These are phyloP conservation scores for Xylaria sp. DNA, from an alignment of 2,329 filamentous ascomycete species.

Conservation along the genomic window DNA sequence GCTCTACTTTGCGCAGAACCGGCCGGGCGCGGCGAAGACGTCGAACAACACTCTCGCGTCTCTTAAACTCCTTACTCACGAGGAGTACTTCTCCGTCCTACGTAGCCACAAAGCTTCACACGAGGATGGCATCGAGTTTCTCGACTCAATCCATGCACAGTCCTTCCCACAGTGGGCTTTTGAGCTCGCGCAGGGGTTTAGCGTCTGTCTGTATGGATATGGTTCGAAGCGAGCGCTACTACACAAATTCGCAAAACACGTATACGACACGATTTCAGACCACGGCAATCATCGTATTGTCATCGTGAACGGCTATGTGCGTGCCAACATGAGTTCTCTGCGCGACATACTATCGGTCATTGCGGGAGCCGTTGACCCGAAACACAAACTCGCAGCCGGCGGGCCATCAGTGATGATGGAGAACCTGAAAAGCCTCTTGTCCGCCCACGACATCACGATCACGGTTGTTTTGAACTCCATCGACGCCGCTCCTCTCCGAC, in stretches of 20 bases:
- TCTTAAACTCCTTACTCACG: conserved; percentile 80
- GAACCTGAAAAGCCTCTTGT: conserved; percentile 66
- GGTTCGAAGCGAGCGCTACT: conserved; percentile 84
- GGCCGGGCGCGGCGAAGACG: conserved; percentile 79
- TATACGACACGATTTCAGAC: conserved; percentile 55
- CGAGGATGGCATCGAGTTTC: conserved; percentile 68
- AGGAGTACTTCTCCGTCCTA: conserved; percentile 82
- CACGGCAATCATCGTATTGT: conserved; percentile 66
- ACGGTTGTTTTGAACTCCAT: conserved; percentile 84
- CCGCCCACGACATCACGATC: conserved; percentile 55
- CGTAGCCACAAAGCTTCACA: conserved; percentile 72
- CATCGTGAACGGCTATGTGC: conserved; percentile 84
- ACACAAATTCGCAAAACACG: conserved; percentile 74
- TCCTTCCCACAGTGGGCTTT: conserved; percentile 93
- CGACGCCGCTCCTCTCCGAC: conserved; percentile 78
- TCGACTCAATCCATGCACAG: conserved; percentile 76
- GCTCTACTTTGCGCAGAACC: conserved; percentile 91
- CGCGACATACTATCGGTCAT: conserved; percentile 75
- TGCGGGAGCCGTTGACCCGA: conserved; percentile 63
- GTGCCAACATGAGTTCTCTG: conserved; percentile 60
- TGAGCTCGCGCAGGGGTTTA: conserved; percentile 85
- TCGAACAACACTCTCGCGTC: conserved; percentile 83
- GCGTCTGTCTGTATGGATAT: conserved; percentile 89
- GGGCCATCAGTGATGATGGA: conserved; percentile 73
- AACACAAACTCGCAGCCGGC: conserved; percentile 58